Evolutionary conservation across 2,329 filamentous ascomycete species (phyloP), one percentile per base, ranked within the genome.

Genomic region (Cercospora sp.): DNA sequence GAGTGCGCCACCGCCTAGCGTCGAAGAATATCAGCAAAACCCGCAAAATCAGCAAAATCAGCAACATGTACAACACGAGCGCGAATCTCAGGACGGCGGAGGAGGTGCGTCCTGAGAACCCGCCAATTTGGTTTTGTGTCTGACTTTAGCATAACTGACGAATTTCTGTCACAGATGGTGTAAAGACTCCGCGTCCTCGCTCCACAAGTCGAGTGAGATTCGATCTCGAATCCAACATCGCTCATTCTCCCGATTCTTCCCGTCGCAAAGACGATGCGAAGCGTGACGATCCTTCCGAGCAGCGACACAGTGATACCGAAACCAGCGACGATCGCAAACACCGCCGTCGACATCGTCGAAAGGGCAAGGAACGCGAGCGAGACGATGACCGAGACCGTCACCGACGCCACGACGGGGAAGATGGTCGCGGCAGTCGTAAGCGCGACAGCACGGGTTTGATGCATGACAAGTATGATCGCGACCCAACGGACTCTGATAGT

Each of bases 1-100:
- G 82, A 84, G 83, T 85, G 75, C 70, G 69, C 72, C 73, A 65
- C 70, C 65, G 63, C 65, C 63, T 28, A 64, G 42, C 67, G 64
- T 63, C 67, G 60, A 68, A 63, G 63, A 65, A 61, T 63, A 60
- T 65, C 65, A 63, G 57, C 62, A 65, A 60, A 36, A 64, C 31
- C 60, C 67, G 53, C 67, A 67, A 64, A 60, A 42, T 23, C 31
- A 33, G 18, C 26, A 58, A 26, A 42, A 39, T 51, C 61, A 57
- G 36, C 51, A 59, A 58, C 42, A 59, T 64, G 33, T 64, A 64
- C 59, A 71, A 53, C 72, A 69, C 69, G 74, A 69, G 68, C 71
- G 67, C 67, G 70, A 70, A 71, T 76, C 73, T 72, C 74, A 69
- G 72, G 74, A 72, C 70, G 69, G 68, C 67, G 68, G 70, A 71